Evolutionary conservation across 2,329 filamentous ascomycete species (phyloP).

Genomic region (Diplodia mutila): DNA sequence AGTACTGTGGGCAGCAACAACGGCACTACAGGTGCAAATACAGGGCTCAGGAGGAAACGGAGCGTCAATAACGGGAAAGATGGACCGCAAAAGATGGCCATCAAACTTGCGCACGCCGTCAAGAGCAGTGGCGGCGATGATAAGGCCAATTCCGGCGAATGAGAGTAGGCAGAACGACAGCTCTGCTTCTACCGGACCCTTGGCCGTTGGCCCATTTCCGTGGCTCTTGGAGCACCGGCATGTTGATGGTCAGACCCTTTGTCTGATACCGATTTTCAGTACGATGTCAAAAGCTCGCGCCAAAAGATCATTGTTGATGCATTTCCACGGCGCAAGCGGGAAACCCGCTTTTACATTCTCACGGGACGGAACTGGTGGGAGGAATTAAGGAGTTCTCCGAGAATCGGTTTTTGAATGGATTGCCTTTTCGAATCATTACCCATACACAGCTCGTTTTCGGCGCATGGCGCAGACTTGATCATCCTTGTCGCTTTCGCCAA

Average conservation of each 20-base stretch:
- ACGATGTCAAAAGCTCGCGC: background rate
- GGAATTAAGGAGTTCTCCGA: slow-evolving; percentile 3
- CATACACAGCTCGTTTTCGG: background rate
- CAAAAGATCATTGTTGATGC: slow-evolving; percentile 10
- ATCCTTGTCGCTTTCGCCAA: background rate
- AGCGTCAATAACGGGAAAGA: slow-evolving; percentile 49
- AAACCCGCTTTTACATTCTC: slow-evolving; percentile 1
- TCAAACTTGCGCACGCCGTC: slow-evolving; percentile 40
- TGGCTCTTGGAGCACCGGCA: background rate
- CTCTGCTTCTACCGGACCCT: background rate
- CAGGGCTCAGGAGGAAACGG: slow-evolving; percentile 44
- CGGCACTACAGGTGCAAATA: slow-evolving; percentile 33
- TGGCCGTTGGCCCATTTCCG: background rate
- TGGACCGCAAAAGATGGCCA: slow-evolving; percentile 44
- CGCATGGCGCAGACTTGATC: background rate
- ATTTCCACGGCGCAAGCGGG: slow-evolving; percentile 18
- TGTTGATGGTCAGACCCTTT: background rate
- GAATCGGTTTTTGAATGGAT: slow-evolving; percentile 8
- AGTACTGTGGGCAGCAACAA: slow-evolving; percentile 32
- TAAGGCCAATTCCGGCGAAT: slow-evolving; percentile 7
- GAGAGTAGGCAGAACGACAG: background rate
- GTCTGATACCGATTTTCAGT: background rate
- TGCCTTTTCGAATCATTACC: slow-evolving; percentile 8
- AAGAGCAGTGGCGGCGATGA: slow-evolving; percentile 36
- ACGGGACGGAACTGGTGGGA: background rate